Evolutionary conservation across 805 yeast species (phyloP).

Genomic region (Lipomyces lipofer): DNA sequence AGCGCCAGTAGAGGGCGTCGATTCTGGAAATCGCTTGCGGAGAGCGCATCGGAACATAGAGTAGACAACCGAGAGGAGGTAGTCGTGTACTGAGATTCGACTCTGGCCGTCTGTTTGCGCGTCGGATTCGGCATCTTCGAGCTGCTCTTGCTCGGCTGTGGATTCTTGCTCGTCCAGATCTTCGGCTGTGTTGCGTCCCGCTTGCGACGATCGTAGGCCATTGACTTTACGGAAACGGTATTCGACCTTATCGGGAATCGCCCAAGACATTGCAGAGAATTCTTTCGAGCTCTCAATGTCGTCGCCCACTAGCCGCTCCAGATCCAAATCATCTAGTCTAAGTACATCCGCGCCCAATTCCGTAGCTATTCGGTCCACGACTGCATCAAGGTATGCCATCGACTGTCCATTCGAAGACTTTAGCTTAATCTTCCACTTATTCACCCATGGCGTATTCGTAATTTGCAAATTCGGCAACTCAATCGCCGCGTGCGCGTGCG

Average conservation of each 20-base stretch:
- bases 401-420: slow-evolving; percentile 26
- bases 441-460: slow-evolving; percentile 15
- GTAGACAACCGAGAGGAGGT: background rate
- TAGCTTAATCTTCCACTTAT: slow-evolving; percentile 12
- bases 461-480: slow-evolving; percentile 1
- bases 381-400: slow-evolving; percentile 21
- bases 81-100: background rate
- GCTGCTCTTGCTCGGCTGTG: background rate
- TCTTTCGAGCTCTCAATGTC: slow-evolving; percentile 5
- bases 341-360: slow-evolving; percentile 20
- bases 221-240: slow-evolving; percentile 5
- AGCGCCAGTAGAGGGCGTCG: no score
- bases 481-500: slow-evolving; percentile 8
- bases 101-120: no score
- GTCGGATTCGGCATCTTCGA: background rate
- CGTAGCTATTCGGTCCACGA: slow-evolving; percentile 18
- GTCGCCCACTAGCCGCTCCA: slow-evolving; percentile 17
- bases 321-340: slow-evolving; percentile 20
- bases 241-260: slow-evolving; percentile 8
- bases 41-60: background rate
- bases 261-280: slow-evolving; percentile 3
- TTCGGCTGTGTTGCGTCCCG: no score
- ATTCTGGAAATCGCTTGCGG: background rate
- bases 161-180: background rate
- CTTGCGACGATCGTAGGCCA: background rate